Evolutionary conservation across 2,329 filamentous ascomycete species (phyloP), one percentile per base, ranked within the genome.

Genomic region (Anisogramma anomala): DNA sequence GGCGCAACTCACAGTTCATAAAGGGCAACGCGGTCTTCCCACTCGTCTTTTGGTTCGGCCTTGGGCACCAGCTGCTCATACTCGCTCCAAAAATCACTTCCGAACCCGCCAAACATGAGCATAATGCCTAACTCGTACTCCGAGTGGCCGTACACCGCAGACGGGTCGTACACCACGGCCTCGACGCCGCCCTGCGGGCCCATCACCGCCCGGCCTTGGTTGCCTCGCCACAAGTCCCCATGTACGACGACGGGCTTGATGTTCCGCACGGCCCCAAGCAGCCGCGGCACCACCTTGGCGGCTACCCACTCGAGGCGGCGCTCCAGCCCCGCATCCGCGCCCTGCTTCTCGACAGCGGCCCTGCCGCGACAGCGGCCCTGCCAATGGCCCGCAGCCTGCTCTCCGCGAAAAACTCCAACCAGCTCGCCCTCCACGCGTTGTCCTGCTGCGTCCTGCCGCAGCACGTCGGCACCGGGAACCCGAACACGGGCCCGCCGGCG

Each of bases 101-200:
- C 78, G 59, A 93, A 94, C 0, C 89, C 89, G 0, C 88, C 88
- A 69, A 95, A 96, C 87, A 95, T 94, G 38, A 73, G 75, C 87
- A 95, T 95, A 50, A 94, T 94, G 1, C 89, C 89, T 39, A 94
- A 65, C 51, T 95, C 89, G 59, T 81, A 95, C 65, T 96, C 89
- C 2, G 72, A 82, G 57, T 95, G 88, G 1, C 81, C 85, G 55
- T 93, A 95, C 48, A 82, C 83, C 31, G 77, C 73, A 2, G 81
- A 82, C 0, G 87, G 78, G 55, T 95, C 89, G 55, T 79, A 95
- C 1, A 94, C 75, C 1, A 94, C 76, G 49, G 87, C 80, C 50
- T 88, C 83, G 0, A 68, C 62, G 1, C 65, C 69, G 0, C 69
- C 67, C 28, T 61, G 52, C 3, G 58, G 58, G 19, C 54, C 66